These are phyloP conservation scores for Ustilago xerochloae DNA, from an alignment of 1,284 basidiomycete genomes.

Conservation along the genomic window DNA sequence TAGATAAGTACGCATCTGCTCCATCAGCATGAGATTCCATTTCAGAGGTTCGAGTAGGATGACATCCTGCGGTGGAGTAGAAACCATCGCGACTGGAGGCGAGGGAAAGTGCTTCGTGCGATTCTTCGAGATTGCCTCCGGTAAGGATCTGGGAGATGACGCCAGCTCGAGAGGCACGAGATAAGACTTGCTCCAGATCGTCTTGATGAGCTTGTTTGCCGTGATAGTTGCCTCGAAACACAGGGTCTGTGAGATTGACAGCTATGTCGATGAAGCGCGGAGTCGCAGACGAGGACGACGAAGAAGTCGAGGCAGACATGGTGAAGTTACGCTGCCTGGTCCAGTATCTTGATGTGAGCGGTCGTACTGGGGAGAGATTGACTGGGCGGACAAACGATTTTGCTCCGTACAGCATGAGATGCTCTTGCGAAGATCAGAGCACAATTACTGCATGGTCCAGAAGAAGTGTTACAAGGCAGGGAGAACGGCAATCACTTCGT, in stretches of 20 bases:
- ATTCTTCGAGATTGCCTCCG: slow-evolving; percentile 80
- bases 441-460: no score
- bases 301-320: neutral
- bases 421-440: no score
- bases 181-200: slow-evolving; percentile 77
- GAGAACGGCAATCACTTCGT: no score
- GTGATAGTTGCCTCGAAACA: slow-evolving; percentile 71
- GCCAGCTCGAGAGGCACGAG: slow-evolving; percentile 75
- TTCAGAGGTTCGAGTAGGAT: slow-evolving; percentile 84
- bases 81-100: slow-evolving; percentile 75
- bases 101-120: slow-evolving; percentile 75
- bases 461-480: no score
- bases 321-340: neutral
- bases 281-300: neutral
- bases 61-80: slow-evolving; percentile 84
- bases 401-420: no score
- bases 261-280: slow-evolving; percentile 70
- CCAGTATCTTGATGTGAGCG: no score
- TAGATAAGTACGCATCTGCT: slow-evolving; percentile 76
- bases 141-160: slow-evolving; percentile 84
- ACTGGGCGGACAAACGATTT: no score
- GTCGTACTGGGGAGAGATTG: no score
- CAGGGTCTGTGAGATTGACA: slow-evolving; percentile 71
- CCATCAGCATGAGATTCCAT: slow-evolving; percentile 74
- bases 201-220: slow-evolving; percentile 71